These are phyloP conservation scores for Kodamaea plutei DNA, from an alignment of 1,139 yeast genomes.

Conservation along the genomic window DNA sequence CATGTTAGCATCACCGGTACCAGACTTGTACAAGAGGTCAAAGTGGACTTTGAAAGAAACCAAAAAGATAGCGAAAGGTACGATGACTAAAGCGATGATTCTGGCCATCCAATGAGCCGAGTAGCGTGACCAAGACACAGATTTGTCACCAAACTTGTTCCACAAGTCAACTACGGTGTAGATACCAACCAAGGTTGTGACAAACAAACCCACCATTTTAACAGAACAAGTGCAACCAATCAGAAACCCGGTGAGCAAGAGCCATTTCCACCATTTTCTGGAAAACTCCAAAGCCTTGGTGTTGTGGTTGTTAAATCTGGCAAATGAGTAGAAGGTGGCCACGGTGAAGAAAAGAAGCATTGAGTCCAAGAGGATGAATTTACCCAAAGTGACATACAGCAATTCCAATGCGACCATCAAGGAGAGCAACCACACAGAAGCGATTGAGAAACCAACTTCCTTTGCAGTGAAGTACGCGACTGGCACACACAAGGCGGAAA, in stretches of 20 bases:
- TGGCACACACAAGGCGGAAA: constrained; percentile 88
- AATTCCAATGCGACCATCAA: constrained; percentile 83
- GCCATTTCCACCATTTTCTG: constrained; percentile 94
- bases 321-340: constrained; percentile 71
- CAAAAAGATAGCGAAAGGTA: constrained; percentile 62
- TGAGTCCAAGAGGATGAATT: constrained; percentile 92
- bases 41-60: constrained; percentile 70
- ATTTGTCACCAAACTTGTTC: constrained; percentile 59
- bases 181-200: constrained; percentile 71
- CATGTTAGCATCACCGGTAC: constrained; percentile 97
- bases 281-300: constrained; percentile 50
- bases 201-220: constrained; percentile 80
- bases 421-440: constrained; percentile 85
- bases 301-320: constrained; percentile 75
- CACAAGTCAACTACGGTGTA: constrained; percentile 73
- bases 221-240: constrained; percentile 81
- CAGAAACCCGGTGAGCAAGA: constrained; percentile 66
- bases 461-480: constrained; percentile 89
- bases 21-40: constrained; percentile 65
- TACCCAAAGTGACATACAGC: constrained; percentile 84
- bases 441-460: constrained; percentile 75
- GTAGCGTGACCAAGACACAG: constrained; percentile 49
- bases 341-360: constrained; percentile 92
- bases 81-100: constrained; percentile 51
- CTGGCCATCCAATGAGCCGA: constrained; percentile 64